Percentiles rank a stretch among this genome's conserved stretches.
Conservation (phyloP, 352 stramenopile genomes). For the Peronospora belbahrii region DNA sequence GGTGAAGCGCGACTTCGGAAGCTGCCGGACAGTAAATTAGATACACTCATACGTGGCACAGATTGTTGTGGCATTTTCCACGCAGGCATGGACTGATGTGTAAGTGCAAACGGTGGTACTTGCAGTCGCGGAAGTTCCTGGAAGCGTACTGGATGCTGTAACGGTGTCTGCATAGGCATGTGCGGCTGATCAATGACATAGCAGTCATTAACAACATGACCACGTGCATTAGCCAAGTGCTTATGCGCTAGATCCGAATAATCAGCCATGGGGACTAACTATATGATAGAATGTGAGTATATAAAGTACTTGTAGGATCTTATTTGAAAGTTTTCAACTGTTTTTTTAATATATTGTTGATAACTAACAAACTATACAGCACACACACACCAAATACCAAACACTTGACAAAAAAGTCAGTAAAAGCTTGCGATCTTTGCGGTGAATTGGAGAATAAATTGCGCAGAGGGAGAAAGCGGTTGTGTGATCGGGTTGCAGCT, state of each 20-base stretch:
- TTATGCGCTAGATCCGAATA: slow-evolving; percentile 30
- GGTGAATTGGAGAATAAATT: slow-evolving; percentile 42
- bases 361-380: slow-evolving; percentile 1
- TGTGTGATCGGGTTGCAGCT: slow-evolving; percentile 17
- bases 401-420: background rate
- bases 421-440: slow-evolving; percentile 29
- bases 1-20: slow-evolving; percentile 21
- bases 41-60: slow-evolving; percentile 38
- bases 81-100: slow-evolving; percentile 39
- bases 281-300: no score
- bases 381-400: background rate
- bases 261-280: no score
- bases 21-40: slow-evolving; percentile 43
- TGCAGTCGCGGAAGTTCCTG: slow-evolving; percentile 64
- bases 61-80: slow-evolving; percentile 43
- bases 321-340: no score
- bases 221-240: slow-evolving; percentile 24
- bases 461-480: slow-evolving; percentile 18
- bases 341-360: no score
- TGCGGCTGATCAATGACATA: slow-evolving; percentile 20
- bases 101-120: slow-evolving; percentile 47
- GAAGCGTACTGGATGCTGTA: slow-evolving; percentile 27
- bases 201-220: slow-evolving; percentile 19
- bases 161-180: slow-evolving; percentile 8
- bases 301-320: no score